These are phyloP conservation scores for Dryas alaskensis DNA, from an alignment of 306 rosid genomes.

Conservation along the genomic window DNA sequence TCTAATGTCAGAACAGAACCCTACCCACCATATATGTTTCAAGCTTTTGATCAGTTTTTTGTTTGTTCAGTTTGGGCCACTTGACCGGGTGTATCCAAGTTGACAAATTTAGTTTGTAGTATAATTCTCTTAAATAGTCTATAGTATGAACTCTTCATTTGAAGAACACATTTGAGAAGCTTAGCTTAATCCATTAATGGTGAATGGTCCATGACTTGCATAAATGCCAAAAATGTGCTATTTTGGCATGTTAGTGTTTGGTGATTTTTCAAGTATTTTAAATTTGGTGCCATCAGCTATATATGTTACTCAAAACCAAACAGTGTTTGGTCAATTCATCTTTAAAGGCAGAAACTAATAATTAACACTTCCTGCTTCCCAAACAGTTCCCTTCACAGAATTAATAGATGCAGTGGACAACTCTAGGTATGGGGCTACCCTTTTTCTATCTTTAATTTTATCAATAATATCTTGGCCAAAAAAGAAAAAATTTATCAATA, in stretches of 20 bases:
- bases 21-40: conserved; percentile 8
- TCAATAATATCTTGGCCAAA: too few relatives aligned
- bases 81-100: neutral
- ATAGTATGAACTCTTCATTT: too few relatives aligned
- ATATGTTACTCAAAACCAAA: neutral
- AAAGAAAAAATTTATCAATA: neutral
- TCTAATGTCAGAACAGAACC: conserved; percentile 10
- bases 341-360: conserved; percentile 14
- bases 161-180: neutral
- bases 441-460: neutral
- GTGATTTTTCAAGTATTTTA: too few relatives aligned
- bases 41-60: conserved; percentile 1
- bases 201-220: too few relatives aligned
- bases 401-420: neutral
- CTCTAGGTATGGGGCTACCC: conserved; percentile 6
- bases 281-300: neutral
- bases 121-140: too few relatives aligned
- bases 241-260: too few relatives aligned
- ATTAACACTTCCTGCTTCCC: neutral
- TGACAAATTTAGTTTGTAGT: neutral
- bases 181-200: neutral
- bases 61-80: neutral
- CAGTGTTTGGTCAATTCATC: conserved; percentile 23
- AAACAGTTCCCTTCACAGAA: conserved; percentile 2
- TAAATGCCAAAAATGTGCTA: too few relatives aligned